These are phyloP conservation scores for Carallia pectinifolia DNA, from an alignment of 345 rosid species.

Conservation along the genomic window DNA sequence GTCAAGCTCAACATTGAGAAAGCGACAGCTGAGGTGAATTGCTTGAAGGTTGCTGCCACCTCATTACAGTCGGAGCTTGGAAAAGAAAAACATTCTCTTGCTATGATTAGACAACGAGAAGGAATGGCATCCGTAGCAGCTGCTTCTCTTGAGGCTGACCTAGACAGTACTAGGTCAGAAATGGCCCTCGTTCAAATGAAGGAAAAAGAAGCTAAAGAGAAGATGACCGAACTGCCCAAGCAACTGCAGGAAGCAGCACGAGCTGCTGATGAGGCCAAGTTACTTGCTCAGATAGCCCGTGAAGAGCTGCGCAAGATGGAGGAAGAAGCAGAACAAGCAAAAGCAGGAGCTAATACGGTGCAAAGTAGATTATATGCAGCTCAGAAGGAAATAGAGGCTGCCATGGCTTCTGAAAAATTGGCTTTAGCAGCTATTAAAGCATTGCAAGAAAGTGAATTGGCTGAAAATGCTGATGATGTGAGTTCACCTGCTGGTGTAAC, in stretches of 20 bases:
- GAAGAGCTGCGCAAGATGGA: constrained; percentile 71
- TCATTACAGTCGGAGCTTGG: constrained; percentile 70
- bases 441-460: constrained; percentile 72
- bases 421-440: constrained; percentile 88
- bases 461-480: constrained; percentile 29
- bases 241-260: constrained; percentile 66
- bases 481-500: constrained; percentile 59
- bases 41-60: constrained; percentile 62
- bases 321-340: constrained; percentile 84
- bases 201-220: constrained; percentile 65
- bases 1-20: constrained; percentile 75
- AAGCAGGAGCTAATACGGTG: constrained; percentile 68
- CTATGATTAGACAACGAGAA: constrained; percentile 67
- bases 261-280: constrained; percentile 80
- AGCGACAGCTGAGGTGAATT: constrained; percentile 64
- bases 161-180: constrained; percentile 58
- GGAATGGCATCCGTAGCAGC: constrained; percentile 80
- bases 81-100: constrained; percentile 56
- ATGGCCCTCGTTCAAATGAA: constrained; percentile 52
- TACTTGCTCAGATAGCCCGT: constrained; percentile 55
- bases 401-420: constrained; percentile 77
- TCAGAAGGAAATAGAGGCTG: constrained; percentile 80
- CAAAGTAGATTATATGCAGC: constrained; percentile 71
- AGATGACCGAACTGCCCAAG: constrained; percentile 63
- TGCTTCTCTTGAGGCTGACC: constrained; percentile 73